Conservation (phyloP, 768 basidiomycete genomes). For the Boletus subparvulus region DNA sequence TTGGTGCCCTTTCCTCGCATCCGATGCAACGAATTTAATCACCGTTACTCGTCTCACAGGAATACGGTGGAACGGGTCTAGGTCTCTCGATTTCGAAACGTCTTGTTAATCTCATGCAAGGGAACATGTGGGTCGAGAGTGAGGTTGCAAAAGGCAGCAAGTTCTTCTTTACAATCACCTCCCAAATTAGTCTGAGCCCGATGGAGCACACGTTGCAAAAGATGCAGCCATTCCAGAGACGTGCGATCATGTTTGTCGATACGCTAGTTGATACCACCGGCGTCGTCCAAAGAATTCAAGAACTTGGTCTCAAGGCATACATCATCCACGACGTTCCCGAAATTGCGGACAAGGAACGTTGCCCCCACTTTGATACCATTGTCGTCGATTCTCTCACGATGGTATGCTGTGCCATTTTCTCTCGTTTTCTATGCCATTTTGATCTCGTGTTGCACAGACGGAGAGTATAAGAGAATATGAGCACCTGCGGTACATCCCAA, state of each 20-base stretch:
- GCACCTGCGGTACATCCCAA: constrained; percentile 93
- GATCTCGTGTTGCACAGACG: constrained; percentile 51
- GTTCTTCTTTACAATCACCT: constrained; percentile 96
- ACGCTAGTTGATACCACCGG: constrained; percentile 73
- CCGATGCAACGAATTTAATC: constrained; percentile 10
- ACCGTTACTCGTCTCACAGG: constrained; percentile 43
- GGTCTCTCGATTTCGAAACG: constrained; percentile 98
- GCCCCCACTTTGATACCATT: constrained; percentile 91
- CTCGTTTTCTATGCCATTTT: not conserved
- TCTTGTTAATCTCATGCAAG: constrained; percentile 95
- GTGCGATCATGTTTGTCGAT: constrained; percentile 91
- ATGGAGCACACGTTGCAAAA: constrained; percentile 72
- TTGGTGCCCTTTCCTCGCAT: constrained; percentile 1
- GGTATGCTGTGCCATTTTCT: constrained; percentile 48
- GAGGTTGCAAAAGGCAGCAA: constrained; percentile 90
- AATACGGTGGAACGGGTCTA: constrained; percentile 96
- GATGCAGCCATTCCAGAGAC: constrained; percentile 84
- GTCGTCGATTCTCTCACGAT: constrained; percentile 87
- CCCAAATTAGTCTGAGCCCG: constrained; percentile 72
- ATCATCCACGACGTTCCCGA: constrained; percentile 78
- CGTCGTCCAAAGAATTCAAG: constrained; percentile 72
- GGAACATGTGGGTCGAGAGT: constrained; percentile 98
- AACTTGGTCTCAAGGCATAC: constrained; percentile 76
- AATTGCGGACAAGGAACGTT: constrained; percentile 76
- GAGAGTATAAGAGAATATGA: constrained; percentile 90